phyloP scores from a whole-genome alignment of 78 protist species.

The Ministeria vibrans region DNA sequence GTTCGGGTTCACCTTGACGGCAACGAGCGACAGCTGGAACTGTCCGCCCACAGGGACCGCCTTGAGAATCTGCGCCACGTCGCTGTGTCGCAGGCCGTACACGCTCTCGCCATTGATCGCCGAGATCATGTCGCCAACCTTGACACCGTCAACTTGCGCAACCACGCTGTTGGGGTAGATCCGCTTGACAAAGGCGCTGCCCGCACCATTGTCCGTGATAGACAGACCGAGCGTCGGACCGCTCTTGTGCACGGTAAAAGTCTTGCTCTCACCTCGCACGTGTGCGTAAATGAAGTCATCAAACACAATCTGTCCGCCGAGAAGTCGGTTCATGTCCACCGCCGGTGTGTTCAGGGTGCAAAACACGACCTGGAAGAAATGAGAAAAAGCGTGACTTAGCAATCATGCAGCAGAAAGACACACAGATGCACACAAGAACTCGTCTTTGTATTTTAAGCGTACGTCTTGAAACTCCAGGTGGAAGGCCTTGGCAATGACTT shows the following conservation, averaged over 20 bases:
- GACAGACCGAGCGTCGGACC: neutral
- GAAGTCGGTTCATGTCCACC: slow-evolving; percentile 11
- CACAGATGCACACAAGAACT: neutral
- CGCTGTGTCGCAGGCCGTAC: neutral
- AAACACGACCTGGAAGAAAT: neutral
- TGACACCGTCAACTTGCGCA: neutral
- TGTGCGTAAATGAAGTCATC: slow-evolving; percentile 11
- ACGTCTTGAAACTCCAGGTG: neutral
- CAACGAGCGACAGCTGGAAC: neutral
- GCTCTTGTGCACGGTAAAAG: neutral
- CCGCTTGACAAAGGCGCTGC: slow-evolving; percentile 12
- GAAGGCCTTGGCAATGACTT: slow-evolving; percentile 1
- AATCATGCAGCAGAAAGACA: neutral
- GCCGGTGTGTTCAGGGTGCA: slow-evolving; percentile 11
- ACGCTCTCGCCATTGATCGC: neutral
- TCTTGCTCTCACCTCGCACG: neutral
- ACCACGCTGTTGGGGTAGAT: slow-evolving; percentile 1
- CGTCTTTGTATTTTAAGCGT: neutral
- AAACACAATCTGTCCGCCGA: slow-evolving; percentile 6
- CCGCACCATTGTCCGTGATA: slow-evolving; percentile 15
- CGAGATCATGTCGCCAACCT: neutral
- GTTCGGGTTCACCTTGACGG: neutral
- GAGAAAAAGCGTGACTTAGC: neutral
- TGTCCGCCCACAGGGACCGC: neutral
- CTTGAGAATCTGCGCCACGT: slow-evolving; percentile 11